Evolutionary conservation across 2,329 filamentous ascomycete genomes (phyloP), one percentile per base, ranked within the genome.

Genomic region (Verticillium longisporum): DNA sequence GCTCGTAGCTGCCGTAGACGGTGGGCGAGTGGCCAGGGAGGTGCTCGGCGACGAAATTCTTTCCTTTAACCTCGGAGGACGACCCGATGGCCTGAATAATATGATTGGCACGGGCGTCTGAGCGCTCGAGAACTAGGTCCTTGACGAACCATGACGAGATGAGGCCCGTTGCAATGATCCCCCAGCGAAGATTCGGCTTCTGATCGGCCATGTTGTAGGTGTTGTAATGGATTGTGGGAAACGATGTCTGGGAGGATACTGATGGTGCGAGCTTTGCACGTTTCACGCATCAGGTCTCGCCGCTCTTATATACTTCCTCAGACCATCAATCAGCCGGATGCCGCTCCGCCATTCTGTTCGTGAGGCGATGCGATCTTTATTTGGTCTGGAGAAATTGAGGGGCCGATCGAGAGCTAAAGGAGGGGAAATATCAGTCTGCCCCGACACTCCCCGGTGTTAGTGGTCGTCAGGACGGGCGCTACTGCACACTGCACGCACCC

Each of bases 61-160:
- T 59, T 21, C 74, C 76, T 61, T 78, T 78, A 5, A 73, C 61
- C 6, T 70, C 57, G 0, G 72, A 75, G 0, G 77, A 79, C 0
- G 76, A 72, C 7, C 77, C 77, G 59, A 80, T 74, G 7, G 75
- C 73, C 64, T 77, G 73, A 41, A 80, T 74, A 5, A 75, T 66
- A 60, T 80, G 78, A 6, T 69, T 73, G 33, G 74, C 75, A 58
- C 72, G 70, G 1, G 73, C 71, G 38, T 74, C 69, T 3, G 67
- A 32, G 14, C 77, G 71, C 6, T 71, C 61, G n/a, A 77, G 65
- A 9, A 74, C 61, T 4, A 81, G 68, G 62, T 80, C 78, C 5
- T 66, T 65, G 0, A 79, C 75, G 63, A 80, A 80, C 77, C 74
- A 77, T 54, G 70, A 72, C 4, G 74, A 75, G 58, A 78, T 78